Percentiles rank a stretch among this genome's conserved stretches.
phyloP scores from a whole-genome alignment of 805 yeast genomes.

The Hanseniaspora mollemarum region DNA sequence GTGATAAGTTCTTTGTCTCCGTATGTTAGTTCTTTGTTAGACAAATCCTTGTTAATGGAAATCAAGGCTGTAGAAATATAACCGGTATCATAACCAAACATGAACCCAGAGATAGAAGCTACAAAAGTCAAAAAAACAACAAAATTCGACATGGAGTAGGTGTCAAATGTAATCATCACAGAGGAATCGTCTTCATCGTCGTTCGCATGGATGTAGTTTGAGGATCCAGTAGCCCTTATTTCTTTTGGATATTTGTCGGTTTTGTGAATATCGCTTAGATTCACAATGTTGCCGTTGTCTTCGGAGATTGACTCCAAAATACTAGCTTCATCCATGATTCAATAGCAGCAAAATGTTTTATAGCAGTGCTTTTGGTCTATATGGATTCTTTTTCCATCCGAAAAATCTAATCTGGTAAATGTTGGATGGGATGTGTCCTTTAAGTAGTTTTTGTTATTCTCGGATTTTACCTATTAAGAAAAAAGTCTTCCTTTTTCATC shows the following conservation, averaged over 20 bases:
- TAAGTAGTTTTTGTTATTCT: too few species aligned
- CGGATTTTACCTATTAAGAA: too few species aligned
- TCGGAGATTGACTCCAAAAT: slow-evolving; percentile 23
- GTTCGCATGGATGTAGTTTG: slow-evolving; percentile 26
- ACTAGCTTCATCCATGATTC: slow-evolving; percentile 14
- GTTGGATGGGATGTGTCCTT: too few species aligned
- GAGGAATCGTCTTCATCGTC: slow-evolving; percentile 43
- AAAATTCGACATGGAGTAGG: slow-evolving; percentile 43
- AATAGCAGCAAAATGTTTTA: too few species aligned
- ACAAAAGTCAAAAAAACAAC: slow-evolving; percentile 60
- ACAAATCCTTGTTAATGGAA: slow-evolving; percentile 67
- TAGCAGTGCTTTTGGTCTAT: not conserved
- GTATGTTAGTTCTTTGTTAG: slow-evolving; percentile 44
- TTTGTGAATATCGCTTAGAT: slow-evolving; percentile 19
- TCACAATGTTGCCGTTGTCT: slow-evolving; percentile 18
- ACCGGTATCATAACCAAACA: slow-evolving; percentile 97
- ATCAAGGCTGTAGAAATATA: slow-evolving; percentile 90
- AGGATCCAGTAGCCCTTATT: not conserved
- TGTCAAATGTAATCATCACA: slow-evolving; percentile 38
- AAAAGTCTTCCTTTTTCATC: too few species aligned
- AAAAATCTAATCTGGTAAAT: too few species aligned
- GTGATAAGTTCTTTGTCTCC: slow-evolving; percentile 87
- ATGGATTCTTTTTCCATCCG: too few species aligned
- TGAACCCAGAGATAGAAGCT: slow-evolving; percentile 84
- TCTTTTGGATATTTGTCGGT: slow-evolving; percentile 11